Base-by-base conservation (phyloP, 306 rosid species). In the Neltuma alba region DNA sequence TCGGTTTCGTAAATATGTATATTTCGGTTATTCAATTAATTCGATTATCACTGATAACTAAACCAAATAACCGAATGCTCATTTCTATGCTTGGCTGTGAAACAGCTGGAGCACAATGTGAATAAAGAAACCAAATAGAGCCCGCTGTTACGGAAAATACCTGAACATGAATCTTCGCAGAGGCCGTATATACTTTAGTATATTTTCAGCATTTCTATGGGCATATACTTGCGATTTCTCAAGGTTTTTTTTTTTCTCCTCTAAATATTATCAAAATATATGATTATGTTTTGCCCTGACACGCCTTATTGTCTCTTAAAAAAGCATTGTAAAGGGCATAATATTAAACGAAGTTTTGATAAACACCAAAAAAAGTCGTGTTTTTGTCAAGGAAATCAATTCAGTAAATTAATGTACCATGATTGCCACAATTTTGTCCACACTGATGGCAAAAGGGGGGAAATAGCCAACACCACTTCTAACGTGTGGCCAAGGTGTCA, bases 141-240 rank as follows among this genome's bases (percentile, higher is more conserved):
- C 12, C 33, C n/a, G 45, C 44, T 42, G 37, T n/a, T n/a, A n/a
- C 52, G 33, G 15, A 18, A 31, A n/a, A 76, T 27, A 12, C 23
- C 16, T 15, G 18, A 73, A 64, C 61, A 34, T n/a, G 20, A 52
- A 76, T 62, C 70, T 36, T n/a, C n/a, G n/a, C n/a, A n/a, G n/a
- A n/a, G n/a, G n/a, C n/a, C n/a, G n/a, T n/a, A n/a, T n/a, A n/a
- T n/a, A n/a, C n/a, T n/a, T n/a, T n/a, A n/a, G n/a, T n/a, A n/a
- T 33, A 33, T 2, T 33, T 33, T 33, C 36, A 33, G 4, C 4
- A 33, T 33, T 33, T 33, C 36, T 4, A 2, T 33, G 36, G 36
- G 4, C 3, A 33, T 33, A 33, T 11, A 42, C 48, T 10, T 42
- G 48, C 2, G 11, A 12, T 42, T 42, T 42, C 48, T 42, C 48